Evolutionary conservation across 1,284 basidiomycete genomes (phyloP).

Genomic region (Schizophyllum commune): DNA sequence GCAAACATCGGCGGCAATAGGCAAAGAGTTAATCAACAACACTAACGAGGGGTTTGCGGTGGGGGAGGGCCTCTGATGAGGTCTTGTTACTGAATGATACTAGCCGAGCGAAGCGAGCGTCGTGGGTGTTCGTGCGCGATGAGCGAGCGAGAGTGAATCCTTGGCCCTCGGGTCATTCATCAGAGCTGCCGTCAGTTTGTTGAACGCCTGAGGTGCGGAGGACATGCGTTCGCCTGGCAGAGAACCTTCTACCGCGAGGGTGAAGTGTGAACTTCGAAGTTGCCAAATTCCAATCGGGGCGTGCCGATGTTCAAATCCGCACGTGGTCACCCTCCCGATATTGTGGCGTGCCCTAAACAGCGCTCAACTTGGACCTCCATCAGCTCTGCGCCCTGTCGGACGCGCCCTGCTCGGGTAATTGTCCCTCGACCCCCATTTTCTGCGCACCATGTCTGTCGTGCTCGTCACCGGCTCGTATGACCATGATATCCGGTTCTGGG

Average conservation of each 20-base stretch:
- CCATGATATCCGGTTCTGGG: slow-evolving; percentile 99
- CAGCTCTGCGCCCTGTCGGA: neutral
- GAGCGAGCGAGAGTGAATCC: neutral
- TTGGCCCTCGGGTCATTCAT: neutral
- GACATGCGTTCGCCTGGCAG: no score
- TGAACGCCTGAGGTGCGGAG: neutral
- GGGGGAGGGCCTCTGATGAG: neutral
- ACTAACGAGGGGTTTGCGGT: neutral
- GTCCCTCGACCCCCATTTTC: no score
- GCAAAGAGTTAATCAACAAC: neutral
- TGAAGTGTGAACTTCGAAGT: no score
- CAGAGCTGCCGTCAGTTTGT: neutral
- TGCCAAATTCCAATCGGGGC: neutral
- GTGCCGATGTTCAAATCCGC: no score
- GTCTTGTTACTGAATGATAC: neutral
- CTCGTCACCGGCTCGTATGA: slow-evolving; percentile 89
- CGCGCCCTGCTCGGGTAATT: no score
- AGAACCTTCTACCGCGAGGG: no score
- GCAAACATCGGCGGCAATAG: neutral
- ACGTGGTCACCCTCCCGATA: neutral
- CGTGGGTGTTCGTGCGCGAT: no score
- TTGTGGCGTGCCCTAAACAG: neutral
- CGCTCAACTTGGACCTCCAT: neutral
- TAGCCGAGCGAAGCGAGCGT: neutral
- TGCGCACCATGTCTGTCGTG: slow-evolving; percentile 60